Base-by-base conservation (phyloP, 768 basidiomycete species). In the Leccinellum rugosiceps region DNA sequence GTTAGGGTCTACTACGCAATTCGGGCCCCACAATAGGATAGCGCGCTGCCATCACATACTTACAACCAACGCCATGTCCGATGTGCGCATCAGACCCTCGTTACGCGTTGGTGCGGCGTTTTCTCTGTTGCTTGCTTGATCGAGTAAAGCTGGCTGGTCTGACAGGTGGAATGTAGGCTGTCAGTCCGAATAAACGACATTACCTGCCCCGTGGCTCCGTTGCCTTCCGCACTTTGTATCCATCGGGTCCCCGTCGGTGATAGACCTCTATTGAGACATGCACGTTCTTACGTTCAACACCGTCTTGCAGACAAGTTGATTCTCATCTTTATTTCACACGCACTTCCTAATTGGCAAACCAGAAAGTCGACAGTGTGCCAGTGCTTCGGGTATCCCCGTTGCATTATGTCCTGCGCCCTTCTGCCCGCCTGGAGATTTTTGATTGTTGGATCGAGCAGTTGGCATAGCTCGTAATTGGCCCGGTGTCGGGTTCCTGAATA, bases 361-460 rank as follows among this genome's bases (percentile, higher is more conserved):
- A 7, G 57, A 63, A 31, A 6, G 32, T 41, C 23, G 14, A 17
- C 28, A 21, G 28, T 28, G 2, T 6, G n/a, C n/a, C n/a, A n/a
- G n/a, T n/a, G 13, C 10, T n/a, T 38, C 38, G 38, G n/a, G 4
- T 38, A 19, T 25, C 4, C 25, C 30, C 30, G 30, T 30, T 35
- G 25, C 28, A 15, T 7, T 3, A 1, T 35, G 5, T 28, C 14
- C 30, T 56, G 10, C 46, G 26, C 17, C 35, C 19, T 47, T 32
- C 15, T 14, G 5, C 28, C 14, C 28, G 72, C 72, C 43, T 71
- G n/a, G 51, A 49, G 53, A 13, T 66, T 76, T 9, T 73, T 75
- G 0, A 63, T 70, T 4, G 52, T 70, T 6, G 73, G 71, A 17
- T 63, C 52, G 10, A 66, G 54, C 2, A 28, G 55, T 11, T 65